Base-by-base conservation (phyloP, 78 protist genomes). In the Capsaspora owczarzaki region DNA sequence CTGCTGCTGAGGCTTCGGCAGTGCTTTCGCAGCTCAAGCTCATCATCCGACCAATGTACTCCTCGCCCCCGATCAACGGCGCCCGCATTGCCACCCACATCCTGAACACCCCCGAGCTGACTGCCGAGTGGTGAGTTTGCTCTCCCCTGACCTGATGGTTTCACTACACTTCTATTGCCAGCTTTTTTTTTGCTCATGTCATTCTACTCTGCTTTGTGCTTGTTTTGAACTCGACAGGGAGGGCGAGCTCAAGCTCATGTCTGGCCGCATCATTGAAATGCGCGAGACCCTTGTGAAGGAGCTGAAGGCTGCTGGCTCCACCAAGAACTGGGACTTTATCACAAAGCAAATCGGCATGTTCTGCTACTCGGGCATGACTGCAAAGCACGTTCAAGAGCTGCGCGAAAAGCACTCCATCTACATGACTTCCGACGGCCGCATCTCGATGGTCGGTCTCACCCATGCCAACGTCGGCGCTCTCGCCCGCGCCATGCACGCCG, bases 341-440 rank as follows among this genome's bases (percentile, higher is more conserved):
- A 82, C 90, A 46, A 66, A 86, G 37, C 99, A 98, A 89, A 90
- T 87, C 46, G 99, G 99, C 77, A 97, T 98, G 99, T 97, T 98
- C 86, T 82, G 91, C 79, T 97, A 61, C 93, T 82, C 98, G 2
- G 99, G 99, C 78, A 77, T 95, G 44, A 80, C 89, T 37, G 70
- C 0, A 2, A 27, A 0, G 33, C 20, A 53, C 37, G 25, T 27
- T 6, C 12, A 0, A 56, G 41, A 4, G 33, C 27, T 14, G 33
- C 33, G 40, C 87, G 83, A 51, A 86, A 78, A 53, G 70, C 75
- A 76, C 81, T 83, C 76, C 82, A 43, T 97, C 42, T 97, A 93
- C 82, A 56, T 98, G 89, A 69, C 88, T 33, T 25, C 60, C n/a
- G 78, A 81, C 60, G 99, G 99, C 42, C 90, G 99, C 44, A 95